These are phyloP conservation scores for Coffea humblotiana DNA, from an alignment of 305 asterid genomes.

Conservation along the genomic window DNA sequence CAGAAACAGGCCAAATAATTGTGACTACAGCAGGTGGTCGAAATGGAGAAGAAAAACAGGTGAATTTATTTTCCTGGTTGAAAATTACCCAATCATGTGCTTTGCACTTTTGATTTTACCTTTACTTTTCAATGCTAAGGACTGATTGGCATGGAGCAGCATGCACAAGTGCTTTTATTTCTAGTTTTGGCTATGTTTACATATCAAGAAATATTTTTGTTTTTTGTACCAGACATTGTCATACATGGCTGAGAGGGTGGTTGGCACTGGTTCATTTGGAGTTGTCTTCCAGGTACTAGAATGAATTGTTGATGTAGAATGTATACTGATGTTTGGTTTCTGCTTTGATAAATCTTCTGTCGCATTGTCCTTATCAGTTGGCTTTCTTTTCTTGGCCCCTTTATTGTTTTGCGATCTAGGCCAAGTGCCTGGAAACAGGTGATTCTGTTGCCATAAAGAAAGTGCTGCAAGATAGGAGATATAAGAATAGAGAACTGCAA, in stretches of 20 bases:
- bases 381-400: neutral
- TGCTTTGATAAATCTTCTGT: neutral
- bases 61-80: conserved; percentile 18
- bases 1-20: conserved; percentile 88
- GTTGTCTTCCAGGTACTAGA: conserved; percentile 83
- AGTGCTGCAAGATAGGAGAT: conserved; percentile 91
- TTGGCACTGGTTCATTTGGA: conserved; percentile 96
- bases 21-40: conserved; percentile 73
- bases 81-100: neutral
- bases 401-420: conserved; percentile 36
- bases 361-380: neutral
- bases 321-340: neutral
- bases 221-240: conserved; percentile 66
- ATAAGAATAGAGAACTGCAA: conserved; percentile 90
- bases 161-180: neutral
- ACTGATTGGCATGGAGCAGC: neutral
- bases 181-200: neutral
- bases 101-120: neutral
- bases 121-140: neutral
- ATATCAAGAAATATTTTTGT: conserved; percentile 9
- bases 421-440: conserved; percentile 84
- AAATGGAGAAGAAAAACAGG: conserved; percentile 86
- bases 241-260: conserved; percentile 92
- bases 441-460: conserved; percentile 95
- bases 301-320: neutral